Evolutionary conservation across 2,329 filamentous ascomycete species (phyloP).

Genomic region (Botrytis tulipae): DNA sequence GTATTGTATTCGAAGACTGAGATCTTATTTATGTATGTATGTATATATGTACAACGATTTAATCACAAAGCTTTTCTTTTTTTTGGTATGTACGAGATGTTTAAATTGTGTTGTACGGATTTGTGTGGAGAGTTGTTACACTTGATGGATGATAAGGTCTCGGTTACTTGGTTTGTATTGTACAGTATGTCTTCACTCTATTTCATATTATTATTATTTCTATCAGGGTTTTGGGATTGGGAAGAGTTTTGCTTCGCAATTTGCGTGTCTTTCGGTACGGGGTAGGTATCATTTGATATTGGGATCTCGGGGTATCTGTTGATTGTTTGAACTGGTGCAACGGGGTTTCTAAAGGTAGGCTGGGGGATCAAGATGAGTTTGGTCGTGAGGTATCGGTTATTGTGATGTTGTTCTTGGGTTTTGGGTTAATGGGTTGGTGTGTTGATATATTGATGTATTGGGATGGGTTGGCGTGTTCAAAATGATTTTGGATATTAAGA

Average conservation of each 20-base stretch:
- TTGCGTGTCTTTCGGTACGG: no score
- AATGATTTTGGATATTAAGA: neutral
- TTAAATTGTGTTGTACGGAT: no score
- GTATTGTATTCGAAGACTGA: no score
- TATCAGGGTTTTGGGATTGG: neutral
- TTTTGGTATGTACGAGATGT: no score
- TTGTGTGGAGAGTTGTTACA: no score
- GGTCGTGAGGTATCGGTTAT: neutral
- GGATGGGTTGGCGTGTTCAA: neutral
- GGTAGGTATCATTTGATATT: neutral
- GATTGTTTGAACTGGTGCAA: neutral
- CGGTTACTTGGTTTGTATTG: no score
- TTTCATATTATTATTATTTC: neutral
- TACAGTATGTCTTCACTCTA: neutral
- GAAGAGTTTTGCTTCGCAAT: neutral
- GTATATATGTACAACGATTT: neutral
- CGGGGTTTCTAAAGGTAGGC: neutral
- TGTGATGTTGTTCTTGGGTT: neutral
- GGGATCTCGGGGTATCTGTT: neutral
- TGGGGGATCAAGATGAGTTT: neutral
- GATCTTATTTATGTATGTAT: neutral
- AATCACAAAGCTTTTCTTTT: neutral
- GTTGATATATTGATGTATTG: no score
- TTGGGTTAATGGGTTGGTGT: neutral
- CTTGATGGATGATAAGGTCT: no score